phyloP scores from a whole-genome alignment of 352 stramenopile genomes.

The Phytopythium montanum region DNA sequence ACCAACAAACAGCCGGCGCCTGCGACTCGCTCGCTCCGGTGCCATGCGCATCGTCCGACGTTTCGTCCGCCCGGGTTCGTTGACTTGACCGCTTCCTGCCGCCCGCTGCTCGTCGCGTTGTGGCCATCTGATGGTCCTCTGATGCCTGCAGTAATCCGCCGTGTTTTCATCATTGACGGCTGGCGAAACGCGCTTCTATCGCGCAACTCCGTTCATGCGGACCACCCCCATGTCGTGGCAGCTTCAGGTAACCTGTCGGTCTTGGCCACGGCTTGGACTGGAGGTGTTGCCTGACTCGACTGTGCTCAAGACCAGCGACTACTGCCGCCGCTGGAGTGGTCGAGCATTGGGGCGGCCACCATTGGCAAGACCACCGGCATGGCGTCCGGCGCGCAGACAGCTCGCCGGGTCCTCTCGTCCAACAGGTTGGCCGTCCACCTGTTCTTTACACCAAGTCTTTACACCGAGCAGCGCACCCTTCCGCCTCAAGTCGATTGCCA shows the following conservation, averaged over 20 bases:
- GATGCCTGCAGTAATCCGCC: not conserved
- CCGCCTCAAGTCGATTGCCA: not conserved
- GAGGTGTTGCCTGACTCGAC: too few relatives aligned
- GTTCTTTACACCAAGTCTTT: slow-evolving; percentile 4
- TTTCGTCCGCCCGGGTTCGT: not conserved
- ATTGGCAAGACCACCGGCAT: not conserved
- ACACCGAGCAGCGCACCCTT: too few relatives aligned
- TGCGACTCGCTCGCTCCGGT: not conserved
- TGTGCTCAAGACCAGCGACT: too few relatives aligned
- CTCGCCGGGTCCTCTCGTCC: not conserved
- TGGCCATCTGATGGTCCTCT: not conserved
- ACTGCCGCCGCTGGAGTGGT: not conserved
- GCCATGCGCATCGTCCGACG: not conserved
- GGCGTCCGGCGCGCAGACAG: not conserved
- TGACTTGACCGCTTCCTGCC: not conserved
- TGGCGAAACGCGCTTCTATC: slow-evolving; percentile 3
- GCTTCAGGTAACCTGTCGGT: too few relatives aligned
- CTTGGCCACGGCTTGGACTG: not conserved
- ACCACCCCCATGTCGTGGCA: too few relatives aligned
- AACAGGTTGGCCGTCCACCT: not conserved
- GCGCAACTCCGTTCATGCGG: not conserved
- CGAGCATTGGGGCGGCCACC: not conserved
- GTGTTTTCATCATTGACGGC: slow-evolving; percentile 5
- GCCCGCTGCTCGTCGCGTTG: not conserved
- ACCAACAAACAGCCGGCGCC: not conserved